phyloP scores from a whole-genome alignment of 257 asterid genomes.

The Solanum bulbocastanum region DNA sequence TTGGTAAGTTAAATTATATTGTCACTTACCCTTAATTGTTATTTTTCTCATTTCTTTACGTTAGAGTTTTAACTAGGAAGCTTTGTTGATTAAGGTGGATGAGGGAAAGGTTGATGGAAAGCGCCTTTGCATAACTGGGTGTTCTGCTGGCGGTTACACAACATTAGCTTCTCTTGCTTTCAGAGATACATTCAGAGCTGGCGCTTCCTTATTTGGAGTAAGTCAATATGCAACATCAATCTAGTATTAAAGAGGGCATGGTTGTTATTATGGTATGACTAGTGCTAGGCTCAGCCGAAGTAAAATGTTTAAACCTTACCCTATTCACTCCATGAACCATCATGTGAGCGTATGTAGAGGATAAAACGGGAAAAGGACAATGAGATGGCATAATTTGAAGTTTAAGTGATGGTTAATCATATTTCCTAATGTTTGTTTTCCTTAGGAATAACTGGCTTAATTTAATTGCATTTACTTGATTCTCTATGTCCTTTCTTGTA shows the following conservation, averaged over 20 bases:
- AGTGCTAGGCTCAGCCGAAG: background rate
- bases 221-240: conserved; percentile 25
- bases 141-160: conserved; percentile 98
- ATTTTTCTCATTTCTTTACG: background rate
- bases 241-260: background rate
- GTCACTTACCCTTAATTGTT: background rate
- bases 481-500: background rate
- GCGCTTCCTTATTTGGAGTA: conserved; percentile 89
- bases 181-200: conserved; percentile 72
- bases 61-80: background rate
- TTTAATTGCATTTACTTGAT: background rate
- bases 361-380: background rate
- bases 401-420: background rate
- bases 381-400: background rate
- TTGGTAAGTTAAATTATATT: conserved; percentile 32
- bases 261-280: background rate
- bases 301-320: background rate
- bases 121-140: conserved; percentile 82
- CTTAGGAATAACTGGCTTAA: background rate
- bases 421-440: background rate
- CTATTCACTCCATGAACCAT: background rate
- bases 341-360: background rate
- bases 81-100: conserved; percentile 43
- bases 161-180: conserved; percentile 91
- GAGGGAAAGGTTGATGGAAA: conserved; percentile 74